Evolutionary conservation across 768 basidiomycete genomes (phyloP).

Genomic region (Filobasidium wieringae): DNA sequence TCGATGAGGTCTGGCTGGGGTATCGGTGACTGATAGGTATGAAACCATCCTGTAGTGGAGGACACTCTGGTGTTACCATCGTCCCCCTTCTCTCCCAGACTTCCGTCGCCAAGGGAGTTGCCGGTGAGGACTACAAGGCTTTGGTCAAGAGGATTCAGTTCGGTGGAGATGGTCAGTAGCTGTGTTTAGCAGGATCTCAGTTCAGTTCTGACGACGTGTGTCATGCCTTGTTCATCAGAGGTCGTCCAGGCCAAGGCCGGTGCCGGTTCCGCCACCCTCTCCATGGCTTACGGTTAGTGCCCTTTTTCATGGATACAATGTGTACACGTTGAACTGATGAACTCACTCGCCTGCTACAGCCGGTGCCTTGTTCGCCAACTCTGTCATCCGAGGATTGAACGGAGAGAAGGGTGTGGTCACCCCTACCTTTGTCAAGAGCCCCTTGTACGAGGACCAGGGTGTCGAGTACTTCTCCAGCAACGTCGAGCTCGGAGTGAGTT

Average conservation of each 20-base stretch:
- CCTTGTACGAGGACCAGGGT: conserved; percentile 56
- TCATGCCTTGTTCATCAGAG: conserved; percentile 35
- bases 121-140: conserved; percentile 43
- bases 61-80: conserved; percentile 95
- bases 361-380: conserved; percentile 75
- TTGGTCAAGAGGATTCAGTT: conserved; percentile 90
- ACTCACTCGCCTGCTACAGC: conserved; percentile 35
- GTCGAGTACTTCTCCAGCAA: conserved; percentile 83
- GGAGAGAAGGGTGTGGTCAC: conserved; percentile 78
- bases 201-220: conserved; percentile 40
- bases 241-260: conserved; percentile 96
- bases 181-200: background rate
- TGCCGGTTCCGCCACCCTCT: conserved; percentile 61
- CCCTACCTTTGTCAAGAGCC: conserved; percentile 65
- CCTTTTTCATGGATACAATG: background rate
- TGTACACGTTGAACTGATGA: background rate
- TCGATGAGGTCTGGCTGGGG: too few species aligned
- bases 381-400: conserved; percentile 68
- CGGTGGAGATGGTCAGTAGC: conserved; percentile 59
- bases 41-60: conserved; percentile 47
- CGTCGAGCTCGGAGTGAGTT: conserved; percentile 70
- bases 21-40: too few species aligned
- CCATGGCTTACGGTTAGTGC: conserved; percentile 52
- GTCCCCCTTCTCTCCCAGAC: conserved; percentile 88
- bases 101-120: conserved; percentile 43